Evolutionary conservation across 768 basidiomycete genomes (phyloP).

Genomic region (Pleurotus eryngii): DNA sequence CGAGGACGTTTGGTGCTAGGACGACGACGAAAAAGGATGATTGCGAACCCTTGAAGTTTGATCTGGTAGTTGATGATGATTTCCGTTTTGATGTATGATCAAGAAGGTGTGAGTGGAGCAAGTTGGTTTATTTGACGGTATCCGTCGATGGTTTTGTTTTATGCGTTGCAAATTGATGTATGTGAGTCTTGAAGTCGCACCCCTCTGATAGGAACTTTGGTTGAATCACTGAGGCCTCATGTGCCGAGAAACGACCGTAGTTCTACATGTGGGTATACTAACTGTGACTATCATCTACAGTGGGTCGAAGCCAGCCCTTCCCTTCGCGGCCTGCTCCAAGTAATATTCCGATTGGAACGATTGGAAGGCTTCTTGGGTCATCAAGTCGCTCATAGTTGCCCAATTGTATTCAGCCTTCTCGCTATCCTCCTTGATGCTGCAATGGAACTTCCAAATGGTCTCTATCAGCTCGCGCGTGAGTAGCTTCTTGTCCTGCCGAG

Average conservation of each 20-base stretch:
- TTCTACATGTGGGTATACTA: background rate
- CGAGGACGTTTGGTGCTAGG: background rate
- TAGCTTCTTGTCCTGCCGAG: background rate
- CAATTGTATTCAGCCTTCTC: background rate
- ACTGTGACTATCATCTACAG: background rate
- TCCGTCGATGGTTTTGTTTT: background rate
- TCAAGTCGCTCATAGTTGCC: slow-evolving; percentile 5
- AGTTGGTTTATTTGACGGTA: background rate
- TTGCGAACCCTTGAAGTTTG: slow-evolving; percentile 6
- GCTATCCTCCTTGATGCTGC: background rate
- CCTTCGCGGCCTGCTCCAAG: background rate
- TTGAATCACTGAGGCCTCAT: background rate
- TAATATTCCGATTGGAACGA: background rate
- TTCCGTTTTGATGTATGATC: slow-evolving; percentile 23
- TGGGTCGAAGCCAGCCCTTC: slow-evolving; percentile 1
- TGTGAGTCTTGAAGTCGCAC: too few relatives aligned
- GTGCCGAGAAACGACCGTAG: background rate
- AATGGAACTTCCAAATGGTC: background rate
- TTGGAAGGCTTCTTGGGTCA: background rate
- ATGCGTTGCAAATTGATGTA: background rate
- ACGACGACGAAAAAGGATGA: background rate
- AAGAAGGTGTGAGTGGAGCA: background rate
- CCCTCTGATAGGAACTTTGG: background rate
- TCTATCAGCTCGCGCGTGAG: slow-evolving; percentile 3
- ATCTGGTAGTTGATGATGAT: slow-evolving; percentile 17